Evolutionary conservation across 2,329 filamentous ascomycete species (phyloP), one percentile per base, ranked within the genome.

Genomic region (Colletotrichum destructivum): DNA sequence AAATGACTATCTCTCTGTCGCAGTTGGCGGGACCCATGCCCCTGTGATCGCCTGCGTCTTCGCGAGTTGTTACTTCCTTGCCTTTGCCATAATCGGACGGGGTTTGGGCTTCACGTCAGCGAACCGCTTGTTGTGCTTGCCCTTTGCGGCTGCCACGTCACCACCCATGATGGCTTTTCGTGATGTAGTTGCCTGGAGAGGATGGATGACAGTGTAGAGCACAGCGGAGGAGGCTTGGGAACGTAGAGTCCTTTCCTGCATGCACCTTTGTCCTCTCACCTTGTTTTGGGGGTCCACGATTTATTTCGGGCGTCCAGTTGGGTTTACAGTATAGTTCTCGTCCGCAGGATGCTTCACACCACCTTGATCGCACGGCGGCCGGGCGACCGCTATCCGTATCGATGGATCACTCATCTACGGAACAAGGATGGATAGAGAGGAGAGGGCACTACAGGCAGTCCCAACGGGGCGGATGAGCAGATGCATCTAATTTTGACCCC

Each of bases 361-460:
- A 52, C 46, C 38, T 35, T 40, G 49, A 55, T 49, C 65, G 26
- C 65, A 69, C 59, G 38, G 54, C 65, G 59, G 59, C 59, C 69
- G 69, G 69, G 69, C 69, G 69, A 71, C 59, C 35, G 59, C 60
- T 55, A 44, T 47, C 56, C n/a, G 55, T 54, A 54, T 51, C 46
- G 35, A 46, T 57, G 69, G 64, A 61, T 59, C 64, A 42, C 31
- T 46, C 31, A 46, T 42, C 52, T 54, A 69, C 54, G 69, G 59
- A 26, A 54, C 54, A 54, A 60, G 54, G 60, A 47, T 52, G 51
- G 56, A 35, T 9, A 9, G 31, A 35, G 31, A 9, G 31, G 31
- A 38, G 38, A 46, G 44, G 21, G 51, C 57, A 51, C 68, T 44
- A 54, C 35, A 31, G 54, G 54, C 35, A 47, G 46, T 69, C 52